Base-by-base conservation (phyloP, 2,329 filamentous ascomycete genomes). In the Bertia moriformis region DNA sequence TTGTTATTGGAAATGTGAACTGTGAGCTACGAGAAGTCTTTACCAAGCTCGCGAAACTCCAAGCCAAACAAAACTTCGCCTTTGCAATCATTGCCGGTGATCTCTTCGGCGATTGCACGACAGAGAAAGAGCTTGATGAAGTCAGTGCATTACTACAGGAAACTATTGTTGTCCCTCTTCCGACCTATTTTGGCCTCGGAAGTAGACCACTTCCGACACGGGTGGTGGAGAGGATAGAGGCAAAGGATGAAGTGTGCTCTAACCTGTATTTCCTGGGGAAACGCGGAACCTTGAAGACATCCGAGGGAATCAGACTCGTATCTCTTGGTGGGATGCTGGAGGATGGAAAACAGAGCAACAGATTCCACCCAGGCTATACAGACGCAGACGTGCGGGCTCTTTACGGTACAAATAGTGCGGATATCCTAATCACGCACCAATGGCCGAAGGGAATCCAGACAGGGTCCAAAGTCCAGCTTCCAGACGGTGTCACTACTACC, bases 181-280 rank as follows among this genome's bases (percentile, higher is more conserved):
- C 88, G 1, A 93, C 83, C 5, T 98, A 98, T 61, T 98, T 96
- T 55, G 85, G 84, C 2, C 67, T 94, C 43, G 87, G 84, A 47
- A 77, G 66, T 27, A 68, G 68, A 37, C 62, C 78, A n/a, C 66
- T 98, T 4, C 91, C 91, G 0, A 58, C 66, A 3, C 61, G 65
- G 19, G 72, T 95, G 17, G 65, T 82, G 15, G 73, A 83, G 51
- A 87, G 78, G 54, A 69, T 96, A 39, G 71, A 85, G 51, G 10
- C 12, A 7, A 70, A 71, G 22, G 79, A 78, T 15, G 32, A 35
- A 35, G 32, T 35, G 7, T 35, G 32, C 17, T 15, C 32, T 13
- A 96, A 98, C 53, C 71, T 98, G 10, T 84, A 85, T 58, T 93
- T 82, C 51, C 72, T 98, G 1, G 88, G 84, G 41, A 93, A 91